A percentile compares a stretch with the other conserved stretches of the same genome.
These are phyloP conservation scores for Ophiostoma populinum DNA, from an alignment of 2,329 filamentous ascomycete genomes.

Conservation along the genomic window DNA sequence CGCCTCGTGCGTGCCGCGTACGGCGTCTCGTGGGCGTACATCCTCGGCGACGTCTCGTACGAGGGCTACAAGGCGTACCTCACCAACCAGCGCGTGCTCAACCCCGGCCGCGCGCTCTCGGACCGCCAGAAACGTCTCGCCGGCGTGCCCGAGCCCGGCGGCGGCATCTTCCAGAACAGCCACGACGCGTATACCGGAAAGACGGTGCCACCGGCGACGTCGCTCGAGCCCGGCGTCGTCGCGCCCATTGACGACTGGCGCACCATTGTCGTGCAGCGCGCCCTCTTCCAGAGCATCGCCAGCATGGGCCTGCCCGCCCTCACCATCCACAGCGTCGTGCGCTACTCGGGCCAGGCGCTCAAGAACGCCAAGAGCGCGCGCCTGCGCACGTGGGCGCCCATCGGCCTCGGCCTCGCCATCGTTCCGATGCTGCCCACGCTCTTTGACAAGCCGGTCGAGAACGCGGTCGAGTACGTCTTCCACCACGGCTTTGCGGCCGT, in stretches of 20 bases:
- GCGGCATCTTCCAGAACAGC: constrained; percentile 2
- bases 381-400: constrained; percentile 73
- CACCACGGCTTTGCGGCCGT: constrained; percentile 62
- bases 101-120: constrained; percentile 45
- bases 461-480: constrained; percentile 80
- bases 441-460: constrained; percentile 86
- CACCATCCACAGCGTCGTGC: constrained; percentile 83
- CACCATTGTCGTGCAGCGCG: constrained; percentile 79
- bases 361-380: constrained; percentile 62
- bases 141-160: constrained; percentile 18
- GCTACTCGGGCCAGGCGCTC: constrained; percentile 73
- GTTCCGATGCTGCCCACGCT: constrained; percentile 72
- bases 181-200: neutral
- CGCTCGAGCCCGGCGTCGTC: constrained; percentile 24
- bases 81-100: constrained; percentile 59
- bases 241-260: constrained; percentile 76
- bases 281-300: constrained; percentile 76
- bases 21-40: constrained; percentile 80
- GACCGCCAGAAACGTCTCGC: constrained; percentile 30
- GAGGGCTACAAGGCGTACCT: constrained; percentile 94
- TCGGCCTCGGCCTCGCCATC: constrained; percentile 60
- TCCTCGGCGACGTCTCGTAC: constrained; percentile 75
- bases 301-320: constrained; percentile 90
- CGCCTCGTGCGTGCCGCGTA: constrained; percentile 69
- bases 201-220: neutral